These are phyloP conservation scores for Pueraria montana DNA, from an alignment of 306 rosid genomes.

Conservation along the genomic window DNA sequence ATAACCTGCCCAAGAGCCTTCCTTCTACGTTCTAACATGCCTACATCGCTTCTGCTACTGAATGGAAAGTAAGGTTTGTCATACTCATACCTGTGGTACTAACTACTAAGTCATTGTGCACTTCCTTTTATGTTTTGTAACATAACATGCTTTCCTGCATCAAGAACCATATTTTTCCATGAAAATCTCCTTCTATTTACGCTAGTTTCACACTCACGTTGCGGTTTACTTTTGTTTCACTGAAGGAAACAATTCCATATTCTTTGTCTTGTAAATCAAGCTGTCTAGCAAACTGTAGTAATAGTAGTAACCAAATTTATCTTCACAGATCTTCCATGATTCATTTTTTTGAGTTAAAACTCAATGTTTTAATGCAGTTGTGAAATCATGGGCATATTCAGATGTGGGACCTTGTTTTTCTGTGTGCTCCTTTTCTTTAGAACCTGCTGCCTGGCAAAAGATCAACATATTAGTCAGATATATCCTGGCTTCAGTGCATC, in stretches of 20 bases:
- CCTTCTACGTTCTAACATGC: neutral
- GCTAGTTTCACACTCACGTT: slow-evolving; percentile 9
- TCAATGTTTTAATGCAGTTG: slow-evolving; percentile 35
- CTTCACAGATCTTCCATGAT: slow-evolving; percentile 6
- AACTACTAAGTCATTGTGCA: neutral
- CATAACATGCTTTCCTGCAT: slow-evolving; percentile 38
- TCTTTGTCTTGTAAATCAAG: neutral
- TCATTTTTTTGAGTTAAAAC: neutral
- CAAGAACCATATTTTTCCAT: neutral
- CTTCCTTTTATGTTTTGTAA: neutral
- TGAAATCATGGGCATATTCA: slow-evolving; percentile 46
- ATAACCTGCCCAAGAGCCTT: too few relatives aligned
- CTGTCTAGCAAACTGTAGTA: neutral
- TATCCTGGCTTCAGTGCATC: slow-evolving; percentile 68
- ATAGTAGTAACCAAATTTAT: neutral
- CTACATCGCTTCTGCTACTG: slow-evolving; percentile 14
- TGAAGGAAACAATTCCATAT: neutral
- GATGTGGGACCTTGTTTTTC: slow-evolving; percentile 47
- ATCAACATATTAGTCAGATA: slow-evolving; percentile 54
- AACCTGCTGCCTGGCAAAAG: slow-evolving; percentile 60
- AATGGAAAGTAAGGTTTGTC: slow-evolving; percentile 27
- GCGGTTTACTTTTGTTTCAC: slow-evolving; percentile 1
- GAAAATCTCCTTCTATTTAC: neutral
- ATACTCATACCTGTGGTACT: neutral
- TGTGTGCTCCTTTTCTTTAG: slow-evolving; percentile 47